Evolutionary conservation across 495 filamentous ascomycete genomes (phyloP).

Genomic region (Pyrenopolyporus hunteri): DNA sequence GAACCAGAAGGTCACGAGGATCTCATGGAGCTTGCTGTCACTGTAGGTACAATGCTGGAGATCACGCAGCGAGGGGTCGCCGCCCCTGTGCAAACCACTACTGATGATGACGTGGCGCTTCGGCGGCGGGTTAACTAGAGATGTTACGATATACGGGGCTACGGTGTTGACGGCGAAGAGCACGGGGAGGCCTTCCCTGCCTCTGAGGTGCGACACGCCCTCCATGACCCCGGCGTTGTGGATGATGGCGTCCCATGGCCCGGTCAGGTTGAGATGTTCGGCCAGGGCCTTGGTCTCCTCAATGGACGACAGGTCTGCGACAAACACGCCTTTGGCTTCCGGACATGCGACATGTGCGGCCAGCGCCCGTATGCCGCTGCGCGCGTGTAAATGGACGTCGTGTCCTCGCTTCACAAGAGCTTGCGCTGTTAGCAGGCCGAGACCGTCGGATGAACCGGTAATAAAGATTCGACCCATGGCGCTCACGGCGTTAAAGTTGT

Average conservation of each 20-base stretch:
- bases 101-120: conserved; percentile 60
- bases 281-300: conserved; percentile 61
- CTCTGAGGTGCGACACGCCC: conserved; percentile 48
- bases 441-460: conserved; percentile 56
- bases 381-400: conserved; percentile 62
- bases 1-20: conserved; percentile 61
- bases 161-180: conserved; percentile 64
- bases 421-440: conserved; percentile 59
- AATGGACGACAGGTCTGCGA: conserved; percentile 58
- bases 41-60: conserved; percentile 46
- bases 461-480: conserved; percentile 63
- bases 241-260: conserved; percentile 61
- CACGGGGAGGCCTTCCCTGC: conserved; percentile 56
- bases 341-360: conserved; percentile 54
- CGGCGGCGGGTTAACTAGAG: conserved; percentile 54
- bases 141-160: conserved; percentile 63
- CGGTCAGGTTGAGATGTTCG: conserved; percentile 53
- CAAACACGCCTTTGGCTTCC: conserved; percentile 54
- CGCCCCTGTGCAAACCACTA: conserved; percentile 57
- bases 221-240: conserved; percentile 60
- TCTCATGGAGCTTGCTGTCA: conserved; percentile 61
- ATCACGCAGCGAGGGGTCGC: conserved; percentile 48
- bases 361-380: conserved; percentile 55
- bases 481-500: not conserved
- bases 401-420: conserved; percentile 58